phyloP scores from a whole-genome alignment of 352 stramenopile species.

The Phytophthora litchii region DNA sequence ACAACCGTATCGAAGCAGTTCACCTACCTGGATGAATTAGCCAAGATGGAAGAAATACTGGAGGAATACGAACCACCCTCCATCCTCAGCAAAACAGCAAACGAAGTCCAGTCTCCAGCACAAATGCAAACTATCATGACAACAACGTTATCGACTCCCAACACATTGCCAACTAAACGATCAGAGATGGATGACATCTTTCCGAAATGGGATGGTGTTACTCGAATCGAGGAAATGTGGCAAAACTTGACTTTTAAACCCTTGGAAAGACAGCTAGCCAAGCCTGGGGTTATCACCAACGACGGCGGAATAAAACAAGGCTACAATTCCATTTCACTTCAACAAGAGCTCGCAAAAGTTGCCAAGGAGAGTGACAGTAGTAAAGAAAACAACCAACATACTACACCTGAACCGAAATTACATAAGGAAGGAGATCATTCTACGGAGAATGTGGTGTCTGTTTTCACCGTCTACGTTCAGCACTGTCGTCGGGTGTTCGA shows the following conservation, averaged over 20 bases:
- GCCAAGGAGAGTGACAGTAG: background rate
- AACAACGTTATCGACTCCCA: background rate
- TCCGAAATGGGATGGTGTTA: conserved; percentile 13
- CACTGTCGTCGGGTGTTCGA: conserved; percentile 53
- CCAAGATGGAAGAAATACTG: conserved; percentile 62
- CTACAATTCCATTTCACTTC: conserved; percentile 57
- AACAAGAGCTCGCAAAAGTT: conserved; percentile 9
- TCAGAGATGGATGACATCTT: conserved; percentile 14
- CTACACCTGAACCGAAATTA: background rate
- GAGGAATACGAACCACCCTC: conserved; percentile 27
- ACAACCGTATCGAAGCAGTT: background rate
- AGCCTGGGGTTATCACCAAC: background rate
- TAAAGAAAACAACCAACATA: background rate
- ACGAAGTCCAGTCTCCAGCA: background rate
- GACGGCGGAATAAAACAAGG: conserved; percentile 4
- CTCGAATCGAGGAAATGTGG: conserved; percentile 72
- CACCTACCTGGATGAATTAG: conserved; percentile 58
- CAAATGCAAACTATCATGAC: background rate
- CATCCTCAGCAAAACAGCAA: conserved; percentile 12
- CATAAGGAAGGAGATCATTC: background rate
- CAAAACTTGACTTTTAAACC: conserved; percentile 49
- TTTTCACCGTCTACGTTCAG: conserved; percentile 40
- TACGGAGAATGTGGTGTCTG: background rate
- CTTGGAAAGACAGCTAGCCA: conserved; percentile 12
- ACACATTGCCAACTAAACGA: background rate